These are phyloP conservation scores for Iris macrosiphon DNA, from an alignment of 106 monocot genomes.

Conservation along the genomic window DNA sequence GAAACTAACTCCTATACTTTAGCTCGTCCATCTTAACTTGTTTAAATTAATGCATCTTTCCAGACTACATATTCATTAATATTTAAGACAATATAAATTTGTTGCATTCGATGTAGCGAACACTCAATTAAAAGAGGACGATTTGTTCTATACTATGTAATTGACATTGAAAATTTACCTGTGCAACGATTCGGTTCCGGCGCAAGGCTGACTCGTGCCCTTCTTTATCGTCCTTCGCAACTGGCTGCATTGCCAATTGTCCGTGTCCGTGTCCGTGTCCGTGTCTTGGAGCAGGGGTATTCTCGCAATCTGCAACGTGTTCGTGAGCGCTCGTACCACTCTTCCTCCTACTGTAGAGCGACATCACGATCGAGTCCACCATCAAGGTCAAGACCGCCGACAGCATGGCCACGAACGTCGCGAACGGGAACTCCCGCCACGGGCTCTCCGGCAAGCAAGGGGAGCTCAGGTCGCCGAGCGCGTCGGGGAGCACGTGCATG, in stretches of 20 bases:
- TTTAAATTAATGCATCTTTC: no score
- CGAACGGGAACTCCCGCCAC: slow-evolving; percentile 60
- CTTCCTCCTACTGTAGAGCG: slow-evolving; percentile 27
- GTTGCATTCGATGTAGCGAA: no score
- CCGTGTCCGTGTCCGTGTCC: not conserved
- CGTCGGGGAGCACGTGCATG: slow-evolving; percentile 70
- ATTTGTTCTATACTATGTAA: no score
- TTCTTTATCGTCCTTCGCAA: slow-evolving; percentile 9
- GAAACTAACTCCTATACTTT: no score
- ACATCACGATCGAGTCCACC: slow-evolving; percentile 58
- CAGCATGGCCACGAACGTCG: slow-evolving; percentile 63
- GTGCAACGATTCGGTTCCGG: slow-evolving; percentile 47
- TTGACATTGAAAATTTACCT: slow-evolving; percentile 22
- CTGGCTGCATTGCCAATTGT: not conserved
- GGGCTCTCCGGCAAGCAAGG: slow-evolving; percentile 54
- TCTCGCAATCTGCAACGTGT: not conserved
- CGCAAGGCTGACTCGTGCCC: slow-evolving; percentile 8
- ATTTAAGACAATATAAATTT: no score
- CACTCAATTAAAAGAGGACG: no score
- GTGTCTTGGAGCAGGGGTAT: not conserved
- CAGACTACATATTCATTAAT: no score
- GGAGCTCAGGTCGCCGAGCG: slow-evolving; percentile 39
- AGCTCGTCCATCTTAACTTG: no score
- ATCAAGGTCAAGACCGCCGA: slow-evolving; percentile 53
- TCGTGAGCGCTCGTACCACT: not conserved